Percentiles rank a stretch among this genome's conserved stretches.
Evolutionary conservation across 352 stramenopile species (phyloP).

Genomic region (Phytophthora tentaculata): DNA sequence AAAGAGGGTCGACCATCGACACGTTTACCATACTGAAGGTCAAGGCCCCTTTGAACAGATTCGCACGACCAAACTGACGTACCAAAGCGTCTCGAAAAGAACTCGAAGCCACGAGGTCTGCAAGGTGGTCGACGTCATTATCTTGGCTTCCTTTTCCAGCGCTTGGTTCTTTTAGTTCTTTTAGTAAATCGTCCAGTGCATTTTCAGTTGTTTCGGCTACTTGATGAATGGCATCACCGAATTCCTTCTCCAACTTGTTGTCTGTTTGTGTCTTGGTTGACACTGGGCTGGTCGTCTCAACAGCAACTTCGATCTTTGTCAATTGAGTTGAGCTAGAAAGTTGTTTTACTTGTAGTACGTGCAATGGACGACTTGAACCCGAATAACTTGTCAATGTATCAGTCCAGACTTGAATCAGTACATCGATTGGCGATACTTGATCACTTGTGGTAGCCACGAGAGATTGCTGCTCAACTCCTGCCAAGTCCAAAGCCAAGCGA

Average conservation of each 20-base stretch:
- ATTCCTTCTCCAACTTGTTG: not conserved
- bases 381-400: conserved; percentile 30
- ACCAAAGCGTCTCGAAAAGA: conserved; percentile 33
- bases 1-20: conserved; percentile 23
- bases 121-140: conserved; percentile 13
- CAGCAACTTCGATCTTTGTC: conserved; percentile 31
- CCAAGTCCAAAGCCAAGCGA: conserved; percentile 31
- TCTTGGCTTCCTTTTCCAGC: not conserved
- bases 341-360: conserved; percentile 33
- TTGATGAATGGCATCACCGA: conserved; percentile 18
- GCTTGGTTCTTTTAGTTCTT: conserved; percentile 20
- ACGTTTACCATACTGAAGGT: conserved; percentile 28
- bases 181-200: conserved; percentile 19
- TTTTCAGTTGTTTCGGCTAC: conserved; percentile 20
- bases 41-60: conserved; percentile 19
- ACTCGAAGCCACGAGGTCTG: conserved; percentile 15
- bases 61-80: conserved; percentile 25
- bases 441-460: conserved; percentile 6
- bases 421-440: conserved; percentile 3
- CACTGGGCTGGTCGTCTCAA: conserved; percentile 23
- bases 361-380: conserved; percentile 21
- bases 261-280: not conserved
- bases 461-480: conserved; percentile 21
- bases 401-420: conserved; percentile 29
- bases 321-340: not conserved